Conservation (phyloP, 768 basidiomycete genomes). For the Suillus fuscotomentosus region DNA sequence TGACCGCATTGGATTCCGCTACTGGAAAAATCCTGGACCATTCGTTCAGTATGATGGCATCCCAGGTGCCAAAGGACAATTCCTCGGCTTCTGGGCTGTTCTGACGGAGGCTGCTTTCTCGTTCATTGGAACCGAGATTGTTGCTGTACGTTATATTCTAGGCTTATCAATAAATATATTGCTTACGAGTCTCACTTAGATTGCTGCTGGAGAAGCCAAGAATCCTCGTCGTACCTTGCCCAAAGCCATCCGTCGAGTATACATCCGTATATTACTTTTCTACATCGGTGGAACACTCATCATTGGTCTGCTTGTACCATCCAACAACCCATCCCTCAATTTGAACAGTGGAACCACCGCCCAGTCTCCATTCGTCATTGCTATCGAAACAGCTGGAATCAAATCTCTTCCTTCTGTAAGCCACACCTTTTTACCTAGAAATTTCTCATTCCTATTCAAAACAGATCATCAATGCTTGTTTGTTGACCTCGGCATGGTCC, state of each 20-base stretch:
- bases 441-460: neutral
- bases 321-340: slow-evolving; percentile 53
- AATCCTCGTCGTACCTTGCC: slow-evolving; percentile 77
- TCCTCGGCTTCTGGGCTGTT: slow-evolving; percentile 70
- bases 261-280: slow-evolving; percentile 80
- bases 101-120: slow-evolving; percentile 91
- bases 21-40: slow-evolving; percentile 89
- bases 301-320: slow-evolving; percentile 84
- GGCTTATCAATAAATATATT: neutral
- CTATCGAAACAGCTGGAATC: slow-evolving; percentile 84
- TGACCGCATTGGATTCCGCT: slow-evolving; percentile 58
- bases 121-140: slow-evolving; percentile 92
- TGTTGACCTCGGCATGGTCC: slow-evolving; percentile 91
- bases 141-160: slow-evolving; percentile 57
- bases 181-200: slow-evolving; percentile 38
- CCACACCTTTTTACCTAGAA: neutral
- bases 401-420: slow-evolving; percentile 74
- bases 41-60: slow-evolving; percentile 74
- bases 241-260: slow-evolving; percentile 56
- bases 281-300: slow-evolving; percentile 66
- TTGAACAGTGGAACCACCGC: slow-evolving; percentile 60
- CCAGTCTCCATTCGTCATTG: slow-evolving; percentile 89
- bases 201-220: slow-evolving; percentile 87
- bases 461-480: slow-evolving; percentile 76
- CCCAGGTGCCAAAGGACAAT: slow-evolving; percentile 67